These are phyloP conservation scores for Tylopilus cervinicoccineus DNA, from an alignment of 768 basidiomycete genomes.

Conservation along the genomic window DNA sequence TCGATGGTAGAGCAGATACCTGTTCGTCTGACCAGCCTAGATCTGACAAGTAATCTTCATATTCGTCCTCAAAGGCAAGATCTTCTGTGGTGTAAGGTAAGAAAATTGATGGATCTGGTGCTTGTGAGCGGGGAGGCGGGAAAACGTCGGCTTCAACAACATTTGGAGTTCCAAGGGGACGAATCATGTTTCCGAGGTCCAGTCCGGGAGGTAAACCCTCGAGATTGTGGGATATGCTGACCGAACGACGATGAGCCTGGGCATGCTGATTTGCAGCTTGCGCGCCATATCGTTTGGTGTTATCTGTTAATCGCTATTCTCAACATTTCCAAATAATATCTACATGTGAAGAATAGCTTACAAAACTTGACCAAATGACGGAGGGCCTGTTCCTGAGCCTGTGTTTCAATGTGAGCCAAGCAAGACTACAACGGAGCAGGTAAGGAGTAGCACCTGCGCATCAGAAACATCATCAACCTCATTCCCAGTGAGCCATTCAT, in stretches of 20 bases:
- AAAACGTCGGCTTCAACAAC: constrained; percentile 87
- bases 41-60: constrained; percentile 93
- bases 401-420: constrained; percentile 12
- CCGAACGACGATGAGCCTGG: constrained; percentile 71
- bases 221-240: constrained; percentile 78
- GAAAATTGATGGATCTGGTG: constrained; percentile 78
- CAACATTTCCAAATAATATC: constrained; percentile 1
- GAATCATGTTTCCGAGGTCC: constrained; percentile 69
- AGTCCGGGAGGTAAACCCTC: constrained; percentile 75
- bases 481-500: constrained; percentile 94
- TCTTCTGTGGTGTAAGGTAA: constrained; percentile 91
- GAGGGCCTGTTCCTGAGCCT: constrained; percentile 95
- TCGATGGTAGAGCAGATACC: constrained; percentile 33
- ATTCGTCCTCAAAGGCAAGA: constrained; percentile 93
- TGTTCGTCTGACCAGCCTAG: constrained; percentile 69
- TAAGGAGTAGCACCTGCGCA: constrained; percentile 59
- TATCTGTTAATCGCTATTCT: constrained; percentile 49
- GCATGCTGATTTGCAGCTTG: constrained; percentile 46
- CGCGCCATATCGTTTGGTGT: constrained; percentile 83
- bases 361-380: constrained; percentile 94
- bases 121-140: constrained; percentile 87
- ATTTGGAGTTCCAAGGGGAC: constrained; percentile 73
- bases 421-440: background rate
- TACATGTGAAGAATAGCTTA: constrained; percentile 37
- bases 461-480: constrained; percentile 92